A percentile compares a stretch with the other conserved stretches of the same genome.
These are phyloP conservation scores for Acer negundo DNA, from an alignment of 345 rosid species.

Conservation along the genomic window DNA sequence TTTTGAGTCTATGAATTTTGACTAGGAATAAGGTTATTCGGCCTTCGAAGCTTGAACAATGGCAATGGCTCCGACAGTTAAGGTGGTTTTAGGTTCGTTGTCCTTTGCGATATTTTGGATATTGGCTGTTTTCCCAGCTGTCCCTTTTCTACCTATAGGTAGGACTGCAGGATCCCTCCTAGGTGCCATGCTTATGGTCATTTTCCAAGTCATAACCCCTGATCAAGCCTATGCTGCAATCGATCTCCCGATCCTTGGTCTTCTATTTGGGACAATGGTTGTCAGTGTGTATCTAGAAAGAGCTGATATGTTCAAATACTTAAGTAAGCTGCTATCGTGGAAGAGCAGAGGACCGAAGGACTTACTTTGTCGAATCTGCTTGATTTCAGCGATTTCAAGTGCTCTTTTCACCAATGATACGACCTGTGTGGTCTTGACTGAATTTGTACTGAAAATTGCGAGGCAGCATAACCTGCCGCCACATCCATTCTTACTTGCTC, in stretches of 20 bases:
- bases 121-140: constrained; percentile 79
- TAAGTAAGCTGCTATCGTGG: constrained; percentile 74
- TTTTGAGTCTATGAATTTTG: not conserved
- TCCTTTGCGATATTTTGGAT: constrained; percentile 84
- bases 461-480: constrained; percentile 82
- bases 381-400: constrained; percentile 76
- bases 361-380: constrained; percentile 62
- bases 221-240: constrained; percentile 82
- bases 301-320: constrained; percentile 78
- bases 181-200: constrained; percentile 86
- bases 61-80: constrained; percentile 56
- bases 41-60: constrained; percentile 26
- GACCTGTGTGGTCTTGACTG: constrained; percentile 74
- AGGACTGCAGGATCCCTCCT: constrained; percentile 88
- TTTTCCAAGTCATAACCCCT: constrained; percentile 63
- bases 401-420: constrained; percentile 91
- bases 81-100: constrained; percentile 62
- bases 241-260: constrained; percentile 84
- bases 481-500: constrained; percentile 73
- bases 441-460: constrained; percentile 77
- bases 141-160: constrained; percentile 77
- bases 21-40: not conserved
- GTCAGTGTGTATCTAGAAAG: constrained; percentile 78
- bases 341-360: constrained; percentile 75
- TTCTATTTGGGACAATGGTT: constrained; percentile 90